These are phyloP conservation scores for Penicillium sp. DNA, from an alignment of 2,329 filamentous ascomycete genomes.

Conservation along the genomic window DNA sequence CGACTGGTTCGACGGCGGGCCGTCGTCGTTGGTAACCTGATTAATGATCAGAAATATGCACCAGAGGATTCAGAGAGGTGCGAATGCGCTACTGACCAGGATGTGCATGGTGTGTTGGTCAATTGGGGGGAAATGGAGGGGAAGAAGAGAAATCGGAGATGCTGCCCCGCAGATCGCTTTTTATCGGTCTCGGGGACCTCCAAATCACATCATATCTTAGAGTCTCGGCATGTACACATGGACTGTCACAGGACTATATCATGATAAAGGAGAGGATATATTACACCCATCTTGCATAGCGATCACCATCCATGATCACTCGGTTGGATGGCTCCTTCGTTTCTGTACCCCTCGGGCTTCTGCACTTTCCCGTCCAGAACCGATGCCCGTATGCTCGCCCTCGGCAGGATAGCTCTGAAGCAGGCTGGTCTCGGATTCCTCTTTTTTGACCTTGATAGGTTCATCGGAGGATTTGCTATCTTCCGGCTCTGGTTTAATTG, in stretches of 20 bases:
- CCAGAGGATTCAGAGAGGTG: background rate
- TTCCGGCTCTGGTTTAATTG: conserved; percentile 21
- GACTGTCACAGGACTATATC: background rate
- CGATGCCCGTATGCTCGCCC: conserved; percentile 52
- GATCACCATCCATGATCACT: conserved; percentile 11
- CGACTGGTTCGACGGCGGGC: conserved; percentile 73
- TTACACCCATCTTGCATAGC: background rate
- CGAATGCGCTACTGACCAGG: conserved; percentile 42
- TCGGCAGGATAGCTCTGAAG: conserved; percentile 20
- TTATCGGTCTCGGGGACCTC: conserved; percentile 22
- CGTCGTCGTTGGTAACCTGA: conserved; percentile 71
- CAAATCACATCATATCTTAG: conserved; percentile 1
- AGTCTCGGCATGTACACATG: conserved; percentile 9
- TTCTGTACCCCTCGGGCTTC: conserved; percentile 33
- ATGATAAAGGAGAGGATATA: conserved; percentile 1
- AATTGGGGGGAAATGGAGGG: conserved; percentile 17
- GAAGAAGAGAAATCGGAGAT: conserved; percentile 23
- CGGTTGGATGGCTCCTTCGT: conserved; percentile 32
- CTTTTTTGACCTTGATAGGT: conserved; percentile 32
- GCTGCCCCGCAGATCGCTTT: conserved; percentile 20
- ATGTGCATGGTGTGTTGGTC: conserved; percentile 49
- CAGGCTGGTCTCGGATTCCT: conserved; percentile 25
- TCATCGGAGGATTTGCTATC: conserved; percentile 16
- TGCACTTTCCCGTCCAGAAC: conserved; percentile 52
- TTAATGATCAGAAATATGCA: conserved; percentile 5